Evolutionary conservation across 106 monocot species (phyloP), one percentile per base, ranked within the genome.

Genomic region (Allium fistulosum): DNA sequence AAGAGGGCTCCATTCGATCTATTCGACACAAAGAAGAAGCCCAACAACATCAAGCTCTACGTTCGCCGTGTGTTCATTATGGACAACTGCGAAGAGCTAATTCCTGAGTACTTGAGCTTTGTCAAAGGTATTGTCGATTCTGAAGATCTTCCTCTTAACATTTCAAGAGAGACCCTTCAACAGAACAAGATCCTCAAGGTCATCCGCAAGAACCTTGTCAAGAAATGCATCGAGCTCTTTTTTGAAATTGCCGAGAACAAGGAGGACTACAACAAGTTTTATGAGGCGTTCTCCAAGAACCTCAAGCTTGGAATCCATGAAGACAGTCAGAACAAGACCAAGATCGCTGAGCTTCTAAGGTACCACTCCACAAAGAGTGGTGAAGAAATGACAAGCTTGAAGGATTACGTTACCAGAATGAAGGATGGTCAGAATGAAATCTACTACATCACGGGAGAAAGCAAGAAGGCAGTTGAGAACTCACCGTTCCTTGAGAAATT

Each of bases 391-490:
- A 89, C 89, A 12, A 89, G 89, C 79, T 76, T 89, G 50, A 89
- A 89, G 78, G 89, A 89, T 74, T 89, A 85, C 17, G 89, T 89
- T 11, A 89, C 89, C 1, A 77, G 89, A 76, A 89, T 89, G 89
- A 55, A 55, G 53, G 89, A 89, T 58, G 79, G 89, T 8, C 89
- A 89, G 85, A 85, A 47, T 26, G 89, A 89, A 11, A 85, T 89
- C 17, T 89, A 85, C 74, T 89, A 85, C 67, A 89, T 89, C 66
- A 89, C 89, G 8, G 89, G 89, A 59, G 89, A 89, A 80, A 89
- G 89, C 75, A 89, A 89, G 77, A 89, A 89, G 75, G 89, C 89
- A 0, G 89, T 89, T 9, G 89, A 89, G 79, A 89, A 89, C 77
- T 89, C 89, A 15, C 89, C 89, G 0, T 89, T 85, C 81, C 82